A percentile compares a stretch with the other conserved stretches of the same genome.
Conservation (phyloP, 1,284 basidiomycete species). For the Papiliotrema terrestris region DNA sequence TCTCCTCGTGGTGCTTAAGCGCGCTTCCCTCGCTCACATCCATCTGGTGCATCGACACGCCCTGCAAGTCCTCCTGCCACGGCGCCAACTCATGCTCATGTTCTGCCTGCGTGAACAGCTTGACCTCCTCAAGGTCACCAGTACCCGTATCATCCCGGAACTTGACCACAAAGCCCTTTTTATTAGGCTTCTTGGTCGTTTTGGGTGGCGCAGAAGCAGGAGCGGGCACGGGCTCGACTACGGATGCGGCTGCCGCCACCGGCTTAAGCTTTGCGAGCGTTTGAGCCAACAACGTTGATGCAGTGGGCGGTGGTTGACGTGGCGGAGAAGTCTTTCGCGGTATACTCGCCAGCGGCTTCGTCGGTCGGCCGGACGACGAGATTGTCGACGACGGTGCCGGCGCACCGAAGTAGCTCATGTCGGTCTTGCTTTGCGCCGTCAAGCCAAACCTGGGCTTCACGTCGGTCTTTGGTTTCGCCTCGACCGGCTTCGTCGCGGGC, state of each 20-base stretch:
- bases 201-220: not conserved
- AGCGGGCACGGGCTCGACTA: not conserved
- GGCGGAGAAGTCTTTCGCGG: no score
- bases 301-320: not conserved
- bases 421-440: not conserved
- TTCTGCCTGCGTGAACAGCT: slow-evolving; percentile 28
- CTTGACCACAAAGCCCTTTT: slow-evolving; percentile 28
- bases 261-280: not conserved
- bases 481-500: no score
- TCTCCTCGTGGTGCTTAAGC: slow-evolving; percentile 13
- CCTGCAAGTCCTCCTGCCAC: slow-evolving; percentile 29
- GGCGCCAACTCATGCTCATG: slow-evolving; percentile 28
- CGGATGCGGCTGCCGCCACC: not conserved
- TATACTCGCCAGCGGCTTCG: not conserved
- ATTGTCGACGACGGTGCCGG: not conserved
- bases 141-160: slow-evolving; percentile 28
- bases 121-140: slow-evolving; percentile 18
- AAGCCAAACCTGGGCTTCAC: not conserved
- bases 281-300: not conserved
- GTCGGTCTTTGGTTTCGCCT: no score
- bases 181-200: slow-evolving; percentile 27
- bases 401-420: not conserved
- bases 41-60: slow-evolving; percentile 22
- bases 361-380: not conserved
- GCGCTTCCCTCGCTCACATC: slow-evolving; percentile 34